Percentiles rank a stretch among this genome's conserved stretches.
Evolutionary conservation across 345 rosid genomes (phyloP).

Genomic region (Clarkia xantiana): DNA sequence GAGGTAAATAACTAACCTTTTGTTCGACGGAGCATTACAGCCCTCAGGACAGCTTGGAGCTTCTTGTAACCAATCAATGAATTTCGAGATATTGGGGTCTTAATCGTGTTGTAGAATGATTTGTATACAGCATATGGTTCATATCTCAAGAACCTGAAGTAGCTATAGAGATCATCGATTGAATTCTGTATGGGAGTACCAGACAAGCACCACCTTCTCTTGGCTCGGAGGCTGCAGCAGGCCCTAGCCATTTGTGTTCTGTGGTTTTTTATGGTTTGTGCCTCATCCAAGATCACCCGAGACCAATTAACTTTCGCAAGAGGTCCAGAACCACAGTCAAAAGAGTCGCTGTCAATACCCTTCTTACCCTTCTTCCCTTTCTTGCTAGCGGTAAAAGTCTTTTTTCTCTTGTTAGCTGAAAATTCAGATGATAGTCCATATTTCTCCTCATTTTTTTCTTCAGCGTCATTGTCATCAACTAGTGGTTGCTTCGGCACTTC

Average conservation of each 20-base stretch:
- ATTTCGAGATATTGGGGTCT: conserved; percentile 59
- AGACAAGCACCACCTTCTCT: conserved; percentile 93
- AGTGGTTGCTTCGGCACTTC: conserved; percentile 87
- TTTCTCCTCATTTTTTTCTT: conserved; percentile 47
- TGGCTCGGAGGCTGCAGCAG: conserved; percentile 89
- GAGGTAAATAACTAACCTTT: conserved; percentile 42
- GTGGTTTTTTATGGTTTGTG: conserved; percentile 93
- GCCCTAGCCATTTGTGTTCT: conserved; percentile 96
- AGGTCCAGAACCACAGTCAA: conserved; percentile 54
- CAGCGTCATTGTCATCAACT: conserved; percentile 55
- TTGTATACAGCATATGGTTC: conserved; percentile 69
- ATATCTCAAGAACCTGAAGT: conserved; percentile 82
- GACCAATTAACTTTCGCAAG: conserved; percentile 74
- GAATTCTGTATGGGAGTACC: conserved; percentile 94
- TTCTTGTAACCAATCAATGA: conserved; percentile 71
- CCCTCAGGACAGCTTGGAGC: conserved; percentile 77
- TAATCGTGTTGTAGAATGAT: conserved; percentile 46
- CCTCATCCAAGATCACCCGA: conserved; percentile 88
- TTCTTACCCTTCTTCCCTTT: conserved; percentile 53
- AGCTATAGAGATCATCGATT: conserved; percentile 86
- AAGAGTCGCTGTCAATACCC: conserved; percentile 33
- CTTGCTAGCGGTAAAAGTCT: conserved; percentile 25
- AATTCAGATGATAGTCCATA: conserved; percentile 32
- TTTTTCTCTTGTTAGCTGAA: conserved; percentile 48
- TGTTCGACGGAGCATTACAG: conserved; percentile 87